Percentiles rank a stretch among this genome's conserved stretches.
Evolutionary conservation across 2,329 filamentous ascomycete genomes (phyloP).

Genomic region (Leptodontidium sp.): DNA sequence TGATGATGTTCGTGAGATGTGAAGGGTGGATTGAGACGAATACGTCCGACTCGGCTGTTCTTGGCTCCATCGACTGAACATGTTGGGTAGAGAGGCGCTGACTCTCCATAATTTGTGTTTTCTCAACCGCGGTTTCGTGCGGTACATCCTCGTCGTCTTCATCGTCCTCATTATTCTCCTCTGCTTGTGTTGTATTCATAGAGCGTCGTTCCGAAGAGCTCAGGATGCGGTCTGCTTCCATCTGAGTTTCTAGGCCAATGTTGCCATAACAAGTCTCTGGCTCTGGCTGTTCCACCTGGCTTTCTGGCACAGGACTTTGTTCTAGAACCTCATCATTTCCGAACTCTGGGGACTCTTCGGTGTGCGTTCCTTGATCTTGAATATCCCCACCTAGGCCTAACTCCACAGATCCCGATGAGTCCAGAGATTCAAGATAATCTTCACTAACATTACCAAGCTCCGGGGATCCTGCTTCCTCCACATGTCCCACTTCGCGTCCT

Average conservation of each 20-base stretch:
- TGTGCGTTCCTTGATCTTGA: slow-evolving; percentile 6
- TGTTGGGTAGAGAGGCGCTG: slow-evolving; percentile 61
- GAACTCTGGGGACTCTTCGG: slow-evolving; percentile 5
- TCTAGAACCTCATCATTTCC: neutral
- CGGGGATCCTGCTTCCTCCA: neutral
- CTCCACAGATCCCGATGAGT: slow-evolving; percentile 20
- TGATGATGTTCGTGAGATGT: slow-evolving; percentile 57
- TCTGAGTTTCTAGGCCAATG: slow-evolving; percentile 42
- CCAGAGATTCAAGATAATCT: neutral
- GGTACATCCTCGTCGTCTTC: slow-evolving; percentile 24
- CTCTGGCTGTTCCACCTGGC: slow-evolving; percentile 18
- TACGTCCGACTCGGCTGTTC: slow-evolving; percentile 61
- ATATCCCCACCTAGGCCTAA: slow-evolving; percentile 17
- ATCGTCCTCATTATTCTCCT: neutral
- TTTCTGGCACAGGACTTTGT: slow-evolving; percentile 1
- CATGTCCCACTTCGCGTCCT: neutral
- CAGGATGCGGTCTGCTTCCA: slow-evolving; percentile 32
- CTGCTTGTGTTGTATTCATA: neutral
- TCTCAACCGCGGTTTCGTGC: slow-evolving; percentile 27
- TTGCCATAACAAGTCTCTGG: slow-evolving; percentile 44
- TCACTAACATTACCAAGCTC: neutral
- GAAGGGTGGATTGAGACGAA: slow-evolving; percentile 59
- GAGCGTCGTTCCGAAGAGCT: slow-evolving; percentile 7
- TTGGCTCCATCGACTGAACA: slow-evolving; percentile 57
- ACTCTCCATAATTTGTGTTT: slow-evolving; percentile 49